Evolutionary conservation across 2,329 filamentous ascomycete species (phyloP).

Genomic region (Stagonosporopsis rhizophila): DNA sequence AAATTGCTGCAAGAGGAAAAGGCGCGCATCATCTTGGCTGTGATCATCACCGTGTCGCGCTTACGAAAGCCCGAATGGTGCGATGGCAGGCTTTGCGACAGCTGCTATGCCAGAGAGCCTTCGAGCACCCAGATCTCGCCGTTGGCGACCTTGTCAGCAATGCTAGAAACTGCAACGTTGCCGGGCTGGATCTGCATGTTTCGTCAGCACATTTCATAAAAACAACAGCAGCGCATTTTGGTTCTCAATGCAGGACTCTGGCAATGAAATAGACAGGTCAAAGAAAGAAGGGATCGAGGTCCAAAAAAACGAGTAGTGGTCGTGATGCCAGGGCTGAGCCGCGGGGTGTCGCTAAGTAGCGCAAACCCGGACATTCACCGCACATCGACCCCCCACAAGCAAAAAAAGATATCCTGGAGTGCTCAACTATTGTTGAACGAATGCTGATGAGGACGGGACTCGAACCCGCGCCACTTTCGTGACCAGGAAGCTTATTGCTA

Average conservation of each 20-base stretch:
- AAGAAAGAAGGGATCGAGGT: not conserved
- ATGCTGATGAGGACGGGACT: constrained; percentile 51
- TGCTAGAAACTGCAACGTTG: constrained; percentile 75
- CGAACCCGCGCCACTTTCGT: constrained; percentile 51
- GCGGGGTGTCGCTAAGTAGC: constrained; percentile 13
- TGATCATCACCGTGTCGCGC: not conserved
- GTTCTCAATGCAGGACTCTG: not conserved
- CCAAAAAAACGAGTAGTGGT: constrained; percentile 3
- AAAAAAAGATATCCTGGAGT: constrained; percentile 37
- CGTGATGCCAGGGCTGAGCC: constrained; percentile 1
- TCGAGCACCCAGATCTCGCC: constrained; percentile 86
- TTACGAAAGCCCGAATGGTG: not conserved
- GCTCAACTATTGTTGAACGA: constrained; percentile 35
- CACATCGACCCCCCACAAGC: constrained; percentile 13
- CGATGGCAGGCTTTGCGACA: not conserved
- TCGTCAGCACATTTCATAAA: constrained; percentile 17
- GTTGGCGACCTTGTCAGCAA: constrained; percentile 80
- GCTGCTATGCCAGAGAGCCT: constrained; percentile 55
- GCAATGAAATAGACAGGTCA: not conserved
- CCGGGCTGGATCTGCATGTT: constrained; percentile 73
- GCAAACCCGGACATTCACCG: constrained; percentile 7
- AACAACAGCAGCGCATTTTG: not conserved
- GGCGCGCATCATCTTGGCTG: not conserved
- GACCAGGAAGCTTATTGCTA: constrained; percentile 41
- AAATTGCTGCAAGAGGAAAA: not conserved